These are phyloP conservation scores for Catunica adiposa DNA, from an alignment of 2,329 filamentous ascomycete genomes.

Conservation along the genomic window DNA sequence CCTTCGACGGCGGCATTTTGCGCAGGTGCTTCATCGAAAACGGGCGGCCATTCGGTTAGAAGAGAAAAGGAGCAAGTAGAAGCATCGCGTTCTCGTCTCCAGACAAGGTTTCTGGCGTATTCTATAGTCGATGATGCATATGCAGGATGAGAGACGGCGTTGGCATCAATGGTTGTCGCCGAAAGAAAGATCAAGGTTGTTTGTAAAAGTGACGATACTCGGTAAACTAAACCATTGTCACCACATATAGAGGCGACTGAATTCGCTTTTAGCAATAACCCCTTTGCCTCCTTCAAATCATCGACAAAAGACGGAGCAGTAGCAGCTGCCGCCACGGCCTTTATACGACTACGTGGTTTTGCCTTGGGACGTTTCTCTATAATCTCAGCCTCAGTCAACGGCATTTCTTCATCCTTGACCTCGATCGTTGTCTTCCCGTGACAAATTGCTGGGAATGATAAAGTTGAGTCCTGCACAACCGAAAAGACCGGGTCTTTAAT, in stretches of 20 bases:
- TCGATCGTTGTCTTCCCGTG: slow-evolving; percentile 16
- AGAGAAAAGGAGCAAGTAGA: slow-evolving; percentile 22
- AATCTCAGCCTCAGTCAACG: neutral
- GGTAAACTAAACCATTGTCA: slow-evolving; percentile 44
- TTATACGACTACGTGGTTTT: slow-evolving; percentile 13
- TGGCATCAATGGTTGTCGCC: slow-evolving; percentile 35
- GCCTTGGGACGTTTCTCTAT: slow-evolving; percentile 2
- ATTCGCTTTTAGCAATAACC: slow-evolving; percentile 48
- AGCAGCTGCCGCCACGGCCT: slow-evolving; percentile 12
- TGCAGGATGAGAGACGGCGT: slow-evolving; percentile 32
- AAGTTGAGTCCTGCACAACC: slow-evolving; percentile 78
- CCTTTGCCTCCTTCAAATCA: slow-evolving; percentile 47
- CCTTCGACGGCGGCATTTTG: slow-evolving; percentile 22
- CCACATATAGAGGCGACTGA: slow-evolving; percentile 35
- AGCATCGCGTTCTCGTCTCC: slow-evolving; percentile 46
- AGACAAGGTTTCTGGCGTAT: slow-evolving; percentile 51
- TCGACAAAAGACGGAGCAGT: slow-evolving; percentile 33
- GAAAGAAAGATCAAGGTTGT: slow-evolving; percentile 50
- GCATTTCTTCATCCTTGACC: neutral
- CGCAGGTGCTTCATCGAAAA: slow-evolving; percentile 7
- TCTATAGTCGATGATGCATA: slow-evolving; percentile 51
- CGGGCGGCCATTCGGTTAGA: slow-evolving; percentile 16
- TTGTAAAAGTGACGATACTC: slow-evolving; percentile 45
- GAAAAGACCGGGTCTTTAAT: slow-evolving; percentile 70
- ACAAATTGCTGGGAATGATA: slow-evolving; percentile 62